These are phyloP conservation scores for Penicillium sumatraense DNA, from an alignment of 2,329 filamentous ascomycete species.

Conservation along the genomic window DNA sequence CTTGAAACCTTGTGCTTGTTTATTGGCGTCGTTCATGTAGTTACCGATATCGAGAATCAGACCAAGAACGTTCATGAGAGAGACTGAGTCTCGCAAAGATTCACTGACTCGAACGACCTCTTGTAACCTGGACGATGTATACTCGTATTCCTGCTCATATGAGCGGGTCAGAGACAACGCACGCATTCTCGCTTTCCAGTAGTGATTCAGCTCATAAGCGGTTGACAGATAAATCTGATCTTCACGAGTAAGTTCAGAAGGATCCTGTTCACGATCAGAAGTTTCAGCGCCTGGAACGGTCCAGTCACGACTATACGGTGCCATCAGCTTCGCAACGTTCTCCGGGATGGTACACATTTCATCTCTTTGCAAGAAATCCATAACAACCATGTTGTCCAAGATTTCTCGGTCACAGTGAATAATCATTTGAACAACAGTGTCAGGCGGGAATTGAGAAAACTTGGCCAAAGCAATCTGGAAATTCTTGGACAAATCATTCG, in stretches of 20 bases:
- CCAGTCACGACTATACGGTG: conserved; percentile 95
- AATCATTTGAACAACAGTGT: conserved; percentile 88
- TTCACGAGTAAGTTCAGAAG: conserved; percentile 84
- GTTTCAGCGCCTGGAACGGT: conserved; percentile 82
- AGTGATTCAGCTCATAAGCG: conserved; percentile 92
- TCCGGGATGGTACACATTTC: conserved; percentile 92
- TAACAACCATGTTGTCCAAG: conserved; percentile 85
- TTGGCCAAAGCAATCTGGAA: conserved; percentile 95
- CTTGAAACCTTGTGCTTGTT: conserved; percentile 98
- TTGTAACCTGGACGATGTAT: conserved; percentile 82
- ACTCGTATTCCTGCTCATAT: conserved; percentile 88
- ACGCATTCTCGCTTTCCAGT: conserved; percentile 98
- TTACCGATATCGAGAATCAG: conserved; percentile 98
- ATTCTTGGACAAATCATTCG: conserved; percentile 82
- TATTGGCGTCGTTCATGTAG: conserved; percentile 99
- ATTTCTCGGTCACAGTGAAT: conserved; percentile 93
- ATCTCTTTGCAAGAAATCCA: conserved; percentile 94
- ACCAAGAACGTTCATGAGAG: conserved; percentile 93
- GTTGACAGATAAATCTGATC: conserved; percentile 96
- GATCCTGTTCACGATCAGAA: conserved; percentile 82
- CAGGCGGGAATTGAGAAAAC: conserved; percentile 81
- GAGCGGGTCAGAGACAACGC: conserved; percentile 82
- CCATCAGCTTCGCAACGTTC: conserved; percentile 87
- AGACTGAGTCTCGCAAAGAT: conserved; percentile 85
- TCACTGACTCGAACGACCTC: conserved; percentile 88